Percentiles rank a stretch among this genome's conserved stretches.
These are phyloP conservation scores for Neolentinus lepideus DNA, from an alignment of 1,284 basidiomycete genomes.

Conservation along the genomic window DNA sequence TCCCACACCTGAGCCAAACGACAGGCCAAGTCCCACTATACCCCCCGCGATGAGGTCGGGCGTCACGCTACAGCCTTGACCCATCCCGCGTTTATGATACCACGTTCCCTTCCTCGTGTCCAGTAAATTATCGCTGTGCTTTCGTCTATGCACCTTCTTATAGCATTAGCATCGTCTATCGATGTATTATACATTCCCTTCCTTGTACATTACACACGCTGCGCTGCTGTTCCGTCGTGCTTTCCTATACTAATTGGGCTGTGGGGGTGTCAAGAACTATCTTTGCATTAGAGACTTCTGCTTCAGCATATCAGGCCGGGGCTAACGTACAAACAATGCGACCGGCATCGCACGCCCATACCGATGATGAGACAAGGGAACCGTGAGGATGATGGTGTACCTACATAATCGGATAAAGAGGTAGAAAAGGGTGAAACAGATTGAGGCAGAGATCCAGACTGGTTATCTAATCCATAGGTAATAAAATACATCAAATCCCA, in stretches of 20 bases:
- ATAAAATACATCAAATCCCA: background rate
- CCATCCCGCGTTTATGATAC: background rate
- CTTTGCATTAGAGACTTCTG: background rate
- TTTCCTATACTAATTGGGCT: too few relatives aligned
- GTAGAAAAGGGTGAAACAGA: background rate
- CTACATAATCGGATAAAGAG: background rate
- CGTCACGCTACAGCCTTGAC: background rate
- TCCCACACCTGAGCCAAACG: background rate
- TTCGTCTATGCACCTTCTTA: background rate
- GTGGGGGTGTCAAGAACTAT: background rate
- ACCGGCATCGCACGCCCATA: background rate
- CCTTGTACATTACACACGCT: background rate
- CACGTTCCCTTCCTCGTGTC: background rate
- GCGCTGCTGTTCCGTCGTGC: too few relatives aligned
- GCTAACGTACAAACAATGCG: background rate
- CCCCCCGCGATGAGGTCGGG: background rate
- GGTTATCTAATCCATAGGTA: background rate
- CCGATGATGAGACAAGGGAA: background rate
- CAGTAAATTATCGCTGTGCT: background rate
- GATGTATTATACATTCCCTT: background rate
- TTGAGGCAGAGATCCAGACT: slow-evolving; percentile 1
- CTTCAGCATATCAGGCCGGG: background rate
- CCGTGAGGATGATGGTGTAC: background rate
- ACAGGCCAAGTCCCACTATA: background rate
- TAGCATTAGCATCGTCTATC: background rate